Conservation (phyloP, 1,284 basidiomycete genomes). For the Boletus smithii region DNA sequence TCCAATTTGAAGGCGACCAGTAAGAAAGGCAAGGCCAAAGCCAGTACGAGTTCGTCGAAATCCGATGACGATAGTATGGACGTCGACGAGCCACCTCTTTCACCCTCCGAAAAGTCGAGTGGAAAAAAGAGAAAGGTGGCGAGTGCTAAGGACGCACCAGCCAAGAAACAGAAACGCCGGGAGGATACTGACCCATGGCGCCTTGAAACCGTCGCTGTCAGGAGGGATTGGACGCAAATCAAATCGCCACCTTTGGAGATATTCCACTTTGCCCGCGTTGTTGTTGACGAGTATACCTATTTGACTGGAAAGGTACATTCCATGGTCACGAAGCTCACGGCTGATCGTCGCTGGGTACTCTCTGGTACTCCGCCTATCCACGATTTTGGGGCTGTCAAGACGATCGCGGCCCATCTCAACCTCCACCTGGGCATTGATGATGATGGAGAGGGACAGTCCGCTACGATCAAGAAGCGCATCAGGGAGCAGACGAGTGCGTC, state of each 20-base stretch:
- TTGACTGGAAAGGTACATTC: slow-evolving; percentile 78
- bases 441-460: slow-evolving; percentile 77
- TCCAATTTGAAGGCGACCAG: slow-evolving; percentile 32
- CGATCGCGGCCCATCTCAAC: slow-evolving; percentile 82
- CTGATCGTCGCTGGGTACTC: slow-evolving; percentile 89
- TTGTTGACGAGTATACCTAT: slow-evolving; percentile 96
- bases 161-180: slow-evolving; percentile 61
- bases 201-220: slow-evolving; percentile 59
- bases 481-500: slow-evolving; percentile 78
- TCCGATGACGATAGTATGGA: slow-evolving; percentile 48
- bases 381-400: slow-evolving; percentile 88
- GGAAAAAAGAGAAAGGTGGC: slow-evolving; percentile 53
- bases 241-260: slow-evolving; percentile 83
- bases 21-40: slow-evolving; percentile 26
- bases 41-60: slow-evolving; percentile 26
- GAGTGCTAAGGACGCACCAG: slow-evolving; percentile 45
- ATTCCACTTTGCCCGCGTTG: slow-evolving; percentile 86
- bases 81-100: slow-evolving; percentile 45
- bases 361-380: slow-evolving; percentile 93
- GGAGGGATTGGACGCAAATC: slow-evolving; percentile 77
- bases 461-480: slow-evolving; percentile 73
- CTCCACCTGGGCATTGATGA: slow-evolving; percentile 89
- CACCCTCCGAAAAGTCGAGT: slow-evolving; percentile 37
- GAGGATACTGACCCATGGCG: slow-evolving; percentile 80
- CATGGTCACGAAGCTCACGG: slow-evolving; percentile 74